phyloP scores from a whole-genome alignment of 208 protist genomes.

The Acanthamoeba divionensis region DNA sequence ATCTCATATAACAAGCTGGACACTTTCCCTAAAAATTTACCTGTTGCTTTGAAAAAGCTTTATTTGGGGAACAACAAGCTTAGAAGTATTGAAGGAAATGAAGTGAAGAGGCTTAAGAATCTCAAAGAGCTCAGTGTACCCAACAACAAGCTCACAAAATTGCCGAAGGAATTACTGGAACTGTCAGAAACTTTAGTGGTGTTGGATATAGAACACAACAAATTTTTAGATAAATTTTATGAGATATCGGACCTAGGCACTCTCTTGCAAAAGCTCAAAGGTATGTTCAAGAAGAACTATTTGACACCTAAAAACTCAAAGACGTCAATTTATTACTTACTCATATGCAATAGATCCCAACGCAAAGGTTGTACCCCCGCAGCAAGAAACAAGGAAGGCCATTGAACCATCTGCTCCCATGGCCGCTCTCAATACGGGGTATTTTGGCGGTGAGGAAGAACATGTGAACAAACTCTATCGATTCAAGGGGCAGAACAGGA shows the following conservation, averaged over 20 bases:
- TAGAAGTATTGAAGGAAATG: neutral
- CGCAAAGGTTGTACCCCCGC: too few species aligned
- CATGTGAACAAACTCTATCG: conserved; percentile 2
- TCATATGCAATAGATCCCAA: too few species aligned
- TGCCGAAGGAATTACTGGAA: neutral
- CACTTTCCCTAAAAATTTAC: neutral
- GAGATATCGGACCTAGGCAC: too few species aligned
- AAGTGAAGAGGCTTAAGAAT: neutral
- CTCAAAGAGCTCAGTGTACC: conserved; percentile 13
- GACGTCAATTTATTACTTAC: too few species aligned
- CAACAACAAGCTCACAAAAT: conserved; percentile 20
- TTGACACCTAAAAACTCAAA: too few species aligned
- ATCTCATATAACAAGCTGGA: conserved; percentile 21
- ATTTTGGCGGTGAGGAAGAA: neutral
- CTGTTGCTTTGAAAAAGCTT: conserved; percentile 7
- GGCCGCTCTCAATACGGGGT: too few species aligned
- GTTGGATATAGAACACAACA: conserved; percentile 28
- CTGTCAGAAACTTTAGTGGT: neutral
- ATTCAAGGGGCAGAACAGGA: neutral
- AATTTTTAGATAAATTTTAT: neutral
- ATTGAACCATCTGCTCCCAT: too few species aligned
- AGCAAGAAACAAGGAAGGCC: too few species aligned
- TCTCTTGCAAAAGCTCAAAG: too few species aligned
- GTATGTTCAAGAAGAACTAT: too few species aligned
- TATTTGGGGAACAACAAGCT: neutral